Conservation (phyloP, 495 filamentous ascomycete species). For the Daldinia caldariorum region DNA sequence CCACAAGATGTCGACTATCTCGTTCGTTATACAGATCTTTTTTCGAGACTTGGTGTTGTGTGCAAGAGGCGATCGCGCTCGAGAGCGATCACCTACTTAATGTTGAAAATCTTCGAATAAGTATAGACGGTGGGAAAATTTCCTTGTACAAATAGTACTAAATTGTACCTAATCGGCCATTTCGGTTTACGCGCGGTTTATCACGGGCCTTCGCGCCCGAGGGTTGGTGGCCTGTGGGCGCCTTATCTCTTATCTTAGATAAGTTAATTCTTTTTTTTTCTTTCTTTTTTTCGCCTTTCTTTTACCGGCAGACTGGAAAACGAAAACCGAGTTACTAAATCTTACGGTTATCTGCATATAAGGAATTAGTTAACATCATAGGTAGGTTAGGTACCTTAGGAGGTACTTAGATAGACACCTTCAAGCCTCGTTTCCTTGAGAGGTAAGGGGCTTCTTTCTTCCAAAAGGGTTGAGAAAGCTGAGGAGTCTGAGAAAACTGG, state of each 20-base stretch:
- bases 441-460: not conserved
- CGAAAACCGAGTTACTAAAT: not conserved
- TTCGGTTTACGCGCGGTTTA: conserved; percentile 34
- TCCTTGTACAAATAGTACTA: conserved; percentile 29
- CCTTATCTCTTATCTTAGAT: conserved; percentile 7
- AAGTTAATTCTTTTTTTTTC: not conserved
- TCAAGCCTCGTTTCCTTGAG: not conserved
- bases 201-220: conserved; percentile 6
- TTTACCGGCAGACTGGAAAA: not conserved
- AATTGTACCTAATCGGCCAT: conserved; percentile 31
- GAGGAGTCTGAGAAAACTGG: not conserved
- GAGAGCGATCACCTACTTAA: conserved; percentile 33
- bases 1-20: conserved; percentile 1
- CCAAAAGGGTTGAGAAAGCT: not conserved
- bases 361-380: not conserved
- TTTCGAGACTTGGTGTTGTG: not conserved
- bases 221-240: not conserved
- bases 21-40: not conserved
- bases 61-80: conserved; percentile 33
- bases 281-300: too few relatives aligned
- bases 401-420: not conserved
- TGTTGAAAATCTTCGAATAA: conserved; percentile 10
- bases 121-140: conserved; percentile 24
- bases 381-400: not conserved
- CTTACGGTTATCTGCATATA: not conserved